Percentiles rank a stretch among this genome's conserved stretches.
Evolutionary conservation across 129 eudicot genomes (phyloP).

Genomic region (Saposhnikovia divaricata): DNA sequence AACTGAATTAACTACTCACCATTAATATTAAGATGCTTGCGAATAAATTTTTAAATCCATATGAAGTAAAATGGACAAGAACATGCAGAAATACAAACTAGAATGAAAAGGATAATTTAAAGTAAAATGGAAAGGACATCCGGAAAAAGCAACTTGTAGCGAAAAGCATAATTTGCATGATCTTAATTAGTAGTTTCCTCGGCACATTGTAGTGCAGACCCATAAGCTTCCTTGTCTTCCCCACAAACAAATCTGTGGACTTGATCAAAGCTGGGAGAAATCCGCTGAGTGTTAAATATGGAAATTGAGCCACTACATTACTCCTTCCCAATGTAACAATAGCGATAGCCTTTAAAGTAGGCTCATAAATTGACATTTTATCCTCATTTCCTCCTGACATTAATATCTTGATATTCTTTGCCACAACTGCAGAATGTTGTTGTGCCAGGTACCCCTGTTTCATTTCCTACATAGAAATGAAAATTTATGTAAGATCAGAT

Average conservation of each 20-base stretch:
- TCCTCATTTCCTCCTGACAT: slow-evolving; percentile 48
- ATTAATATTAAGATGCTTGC: neutral
- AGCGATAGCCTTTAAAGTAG: slow-evolving; percentile 39
- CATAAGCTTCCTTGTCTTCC: slow-evolving; percentile 58
- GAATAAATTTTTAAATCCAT: neutral
- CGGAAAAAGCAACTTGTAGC: neutral
- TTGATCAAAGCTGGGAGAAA: slow-evolving; percentile 61
- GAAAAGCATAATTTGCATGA: neutral
- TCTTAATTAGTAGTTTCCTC: neutral
- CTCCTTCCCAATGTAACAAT: slow-evolving; percentile 71
- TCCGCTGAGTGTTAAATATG: slow-evolving; percentile 49
- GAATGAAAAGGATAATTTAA: no score
- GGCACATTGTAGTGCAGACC: slow-evolving; percentile 32
- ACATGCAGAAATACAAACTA: neutral
- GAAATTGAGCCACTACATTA: slow-evolving; percentile 69
- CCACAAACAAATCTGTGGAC: slow-evolving; percentile 70
- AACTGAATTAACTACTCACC: neutral
- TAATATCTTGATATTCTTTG: slow-evolving; percentile 54
- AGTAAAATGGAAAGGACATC: neutral
- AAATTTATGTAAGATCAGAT: neutral
- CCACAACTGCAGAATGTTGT: slow-evolving; percentile 54
- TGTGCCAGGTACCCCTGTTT: slow-evolving; percentile 85
- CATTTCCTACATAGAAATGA: slow-evolving; percentile 38
- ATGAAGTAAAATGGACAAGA: neutral
- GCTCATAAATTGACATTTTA: slow-evolving; percentile 50